Evolutionary conservation across 176 grass and related monocot species (phyloP).

Genomic region (Triticum timopheevii): DNA sequence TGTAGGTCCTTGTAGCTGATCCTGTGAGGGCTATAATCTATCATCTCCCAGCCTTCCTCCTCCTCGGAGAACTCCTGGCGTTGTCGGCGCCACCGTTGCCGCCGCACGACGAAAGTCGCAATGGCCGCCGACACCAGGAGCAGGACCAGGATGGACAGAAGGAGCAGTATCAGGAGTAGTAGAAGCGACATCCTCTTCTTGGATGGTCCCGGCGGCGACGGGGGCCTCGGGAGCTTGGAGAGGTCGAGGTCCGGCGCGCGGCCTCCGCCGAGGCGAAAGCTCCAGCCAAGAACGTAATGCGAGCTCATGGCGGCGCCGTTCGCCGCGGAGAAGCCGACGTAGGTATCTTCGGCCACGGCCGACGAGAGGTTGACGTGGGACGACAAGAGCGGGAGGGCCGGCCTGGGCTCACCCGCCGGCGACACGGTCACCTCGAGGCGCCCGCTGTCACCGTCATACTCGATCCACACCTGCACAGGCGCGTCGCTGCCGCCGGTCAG

Average conservation of each 20-base stretch:
- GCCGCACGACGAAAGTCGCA: neutral
- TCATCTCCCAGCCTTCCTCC: conserved; percentile 58
- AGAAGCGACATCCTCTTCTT: neutral
- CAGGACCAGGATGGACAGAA: neutral
- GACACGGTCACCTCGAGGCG: conserved; percentile 52
- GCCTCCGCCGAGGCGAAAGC: conserved; percentile 54
- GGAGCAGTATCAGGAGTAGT: neutral
- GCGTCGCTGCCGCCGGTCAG: conserved; percentile 23
- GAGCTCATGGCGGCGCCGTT: conserved; percentile 55
- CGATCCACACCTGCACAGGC: conserved; percentile 55
- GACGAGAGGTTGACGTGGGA: conserved; percentile 42
- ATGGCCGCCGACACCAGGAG: neutral
- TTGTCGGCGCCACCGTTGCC: conserved; percentile 4
- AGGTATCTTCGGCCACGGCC: conserved; percentile 28
- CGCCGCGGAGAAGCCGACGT: conserved; percentile 61
- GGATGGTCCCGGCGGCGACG: neutral
- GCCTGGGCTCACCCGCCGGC: conserved; percentile 9
- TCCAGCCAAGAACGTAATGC: conserved; percentile 74
- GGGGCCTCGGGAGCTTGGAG: conserved; percentile 47
- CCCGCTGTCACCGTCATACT: conserved; percentile 44
- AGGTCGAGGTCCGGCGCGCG: conserved; percentile 45
- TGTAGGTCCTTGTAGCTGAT: conserved; percentile 63
- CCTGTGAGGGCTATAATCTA: conserved; percentile 60
- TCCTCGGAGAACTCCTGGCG: conserved; percentile 45
- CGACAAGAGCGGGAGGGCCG: conserved; percentile 33